Evolutionary conservation across 2,329 filamentous ascomycete species (phyloP), one percentile per base, ranked within the genome.

Genomic region (Fusarium nisikadoi): DNA sequence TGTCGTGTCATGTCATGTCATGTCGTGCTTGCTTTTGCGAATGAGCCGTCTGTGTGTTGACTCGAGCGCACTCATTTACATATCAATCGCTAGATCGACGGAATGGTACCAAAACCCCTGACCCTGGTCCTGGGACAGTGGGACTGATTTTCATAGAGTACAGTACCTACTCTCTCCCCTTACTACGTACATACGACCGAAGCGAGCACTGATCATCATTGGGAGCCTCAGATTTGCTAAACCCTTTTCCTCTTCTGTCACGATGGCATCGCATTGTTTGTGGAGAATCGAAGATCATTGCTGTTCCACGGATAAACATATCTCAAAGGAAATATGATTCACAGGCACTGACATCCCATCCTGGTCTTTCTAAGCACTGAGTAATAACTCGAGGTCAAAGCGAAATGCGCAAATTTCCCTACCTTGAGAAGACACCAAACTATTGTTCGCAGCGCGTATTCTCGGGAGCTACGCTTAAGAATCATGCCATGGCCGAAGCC

Each of bases 191-290:
- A 25, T 25, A 25, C 29, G 7, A 27, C 53, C 19, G 41, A 47
- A 61, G 60, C 65, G 49, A 65, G 49, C 25, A 56, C 35, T 35
- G 65, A 70, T 70, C 67, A 47, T 39, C 35, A 27, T 25, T 31
- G 25, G 33, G 39, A 49, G n/a, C 35, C n/a, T 66, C 29, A 49
- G 43, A 49, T 58, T 55, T 49, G 33, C 52, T n/a, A 54, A 14
- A 20, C 27, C 29, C 42, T 19, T 49, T 70, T 42, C 29, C 65
- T 33, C 29, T 53, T 70, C 47, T 46, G 65, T 53, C 39, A 41
- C 65, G 65, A 65, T 41, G 50, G 16, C 65, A 69, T 70, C 36
- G 29, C 68, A 70, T 58, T 54, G 62, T 13, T 57, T 62, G 66
- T 70, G 68, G 68, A 17, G 45, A 50, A 20, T 19, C 4, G 65